A percentile compares a stretch with the other conserved stretches of the same genome.
Evolutionary conservation across 495 filamentous ascomycete genomes (phyloP).

Genomic region (Penicillium herquei): DNA sequence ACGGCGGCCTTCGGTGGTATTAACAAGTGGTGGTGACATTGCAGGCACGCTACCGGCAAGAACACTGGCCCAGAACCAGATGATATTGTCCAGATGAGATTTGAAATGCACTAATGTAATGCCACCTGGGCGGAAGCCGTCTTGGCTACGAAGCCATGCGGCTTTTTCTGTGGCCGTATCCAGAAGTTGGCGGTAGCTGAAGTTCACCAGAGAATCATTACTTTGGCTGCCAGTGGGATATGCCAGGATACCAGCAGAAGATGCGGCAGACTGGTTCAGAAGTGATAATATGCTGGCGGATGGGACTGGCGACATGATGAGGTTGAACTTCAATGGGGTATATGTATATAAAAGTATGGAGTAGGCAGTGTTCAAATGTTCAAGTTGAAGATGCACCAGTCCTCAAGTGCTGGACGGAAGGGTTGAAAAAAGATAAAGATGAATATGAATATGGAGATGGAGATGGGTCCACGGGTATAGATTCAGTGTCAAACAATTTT

Average conservation of each 20-base stretch:
- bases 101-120: not conserved
- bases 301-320: not conserved
- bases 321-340: not conserved
- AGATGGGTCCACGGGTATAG: no score
- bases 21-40: not conserved
- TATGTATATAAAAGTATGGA: no score
- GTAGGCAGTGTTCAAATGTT: no score
- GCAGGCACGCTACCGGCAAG: not conserved
- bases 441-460: no score
- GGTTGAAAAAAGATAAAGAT: no score
- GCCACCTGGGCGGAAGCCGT: not conserved
- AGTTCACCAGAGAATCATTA: not conserved
- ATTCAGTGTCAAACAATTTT: no score
- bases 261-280: not conserved
- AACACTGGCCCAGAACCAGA: not conserved
- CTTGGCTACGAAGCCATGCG: not conserved
- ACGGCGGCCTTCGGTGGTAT: not conserved
- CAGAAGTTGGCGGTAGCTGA: not conserved
- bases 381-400: no score
- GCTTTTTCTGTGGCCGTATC: not conserved
- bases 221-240: not conserved
- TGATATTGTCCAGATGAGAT: not conserved
- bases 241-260: not conserved
- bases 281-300: not conserved
- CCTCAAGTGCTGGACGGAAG: no score